phyloP scores from a whole-genome alignment of 768 basidiomycete genomes.

The Pleurotus eryngii region DNA sequence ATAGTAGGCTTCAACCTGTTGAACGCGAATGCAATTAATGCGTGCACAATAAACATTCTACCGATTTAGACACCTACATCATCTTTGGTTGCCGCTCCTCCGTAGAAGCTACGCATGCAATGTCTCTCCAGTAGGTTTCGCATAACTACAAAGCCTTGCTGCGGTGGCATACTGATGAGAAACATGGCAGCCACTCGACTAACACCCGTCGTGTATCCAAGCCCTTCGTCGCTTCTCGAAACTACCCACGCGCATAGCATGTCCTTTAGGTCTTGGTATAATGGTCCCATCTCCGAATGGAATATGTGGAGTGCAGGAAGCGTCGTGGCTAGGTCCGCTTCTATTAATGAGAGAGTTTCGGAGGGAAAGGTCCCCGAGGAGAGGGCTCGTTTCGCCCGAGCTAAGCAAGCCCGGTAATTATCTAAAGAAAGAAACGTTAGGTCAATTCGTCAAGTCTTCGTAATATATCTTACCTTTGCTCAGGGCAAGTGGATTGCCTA shows the following conservation, averaged over 20 bases:
- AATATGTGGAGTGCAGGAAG: conserved; percentile 82
- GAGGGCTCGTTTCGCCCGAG: conserved; percentile 72
- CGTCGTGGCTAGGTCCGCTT: conserved; percentile 71
- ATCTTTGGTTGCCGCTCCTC: conserved; percentile 63
- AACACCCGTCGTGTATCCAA: conserved; percentile 67
- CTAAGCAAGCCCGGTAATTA: conserved; percentile 64
- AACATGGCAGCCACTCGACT: conserved; percentile 85
- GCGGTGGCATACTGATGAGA: conserved; percentile 73
- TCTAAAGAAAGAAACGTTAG: conserved; percentile 37
- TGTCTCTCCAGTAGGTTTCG: conserved; percentile 83
- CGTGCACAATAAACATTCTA: not conserved
- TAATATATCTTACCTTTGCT: conserved; percentile 60
- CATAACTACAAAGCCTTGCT: conserved; percentile 78
- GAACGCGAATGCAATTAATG: conserved; percentile 20
- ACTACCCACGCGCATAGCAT: conserved; percentile 88
- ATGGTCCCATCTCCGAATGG: conserved; percentile 67
- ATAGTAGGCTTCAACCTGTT: conserved; percentile 87
- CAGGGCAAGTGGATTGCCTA: conserved; percentile 78
- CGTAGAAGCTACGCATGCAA: conserved; percentile 82
- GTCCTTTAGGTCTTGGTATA: conserved; percentile 80
- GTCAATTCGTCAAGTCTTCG: not conserved
- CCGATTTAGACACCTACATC: conserved; percentile 56
- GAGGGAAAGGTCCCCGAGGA: conserved; percentile 63
- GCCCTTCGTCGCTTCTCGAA: conserved; percentile 75
- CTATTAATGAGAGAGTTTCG: conserved; percentile 58